Conservation (phyloP, 1,284 basidiomycete species). For the Moesziomyces parantarcticus region DNA sequence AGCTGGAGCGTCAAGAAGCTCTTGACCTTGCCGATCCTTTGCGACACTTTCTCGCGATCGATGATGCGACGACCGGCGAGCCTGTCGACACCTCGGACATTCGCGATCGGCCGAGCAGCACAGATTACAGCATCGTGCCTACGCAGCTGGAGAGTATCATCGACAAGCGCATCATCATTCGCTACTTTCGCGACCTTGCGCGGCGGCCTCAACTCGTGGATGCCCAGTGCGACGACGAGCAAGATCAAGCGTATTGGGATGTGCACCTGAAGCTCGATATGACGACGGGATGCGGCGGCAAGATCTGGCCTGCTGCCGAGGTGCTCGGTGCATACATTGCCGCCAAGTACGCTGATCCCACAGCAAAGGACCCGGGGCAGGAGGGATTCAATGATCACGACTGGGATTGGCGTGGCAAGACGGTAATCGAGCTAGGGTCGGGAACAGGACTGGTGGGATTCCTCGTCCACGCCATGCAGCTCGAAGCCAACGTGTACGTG, state of each 20-base stretch:
- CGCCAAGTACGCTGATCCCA: slow-evolving; percentile 21
- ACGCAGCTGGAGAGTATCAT: slow-evolving; percentile 73
- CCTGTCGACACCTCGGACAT: slow-evolving; percentile 2
- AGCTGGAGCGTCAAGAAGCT: slow-evolving; percentile 68
- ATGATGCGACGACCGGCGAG: slow-evolving; percentile 6
- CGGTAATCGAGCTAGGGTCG: slow-evolving; percentile 80
- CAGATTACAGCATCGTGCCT: slow-evolving; percentile 69
- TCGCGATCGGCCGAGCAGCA: slow-evolving; percentile 14
- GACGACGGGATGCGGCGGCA: slow-evolving; percentile 86
- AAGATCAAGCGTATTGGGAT: slow-evolving; percentile 50
- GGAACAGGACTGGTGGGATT: slow-evolving; percentile 92
- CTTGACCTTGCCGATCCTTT: slow-evolving; percentile 75
- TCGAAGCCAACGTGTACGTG: slow-evolving; percentile 73
- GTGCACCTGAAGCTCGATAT: slow-evolving; percentile 77
- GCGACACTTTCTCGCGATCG: slow-evolving; percentile 73
- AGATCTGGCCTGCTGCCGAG: slow-evolving; percentile 92
- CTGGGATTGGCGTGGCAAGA: slow-evolving; percentile 51
- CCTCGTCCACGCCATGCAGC: slow-evolving; percentile 77
- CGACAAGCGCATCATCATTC: slow-evolving; percentile 39
- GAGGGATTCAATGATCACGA: slow-evolving; percentile 10
- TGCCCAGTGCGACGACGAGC: background rate
- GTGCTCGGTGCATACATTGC: slow-evolving; percentile 71
- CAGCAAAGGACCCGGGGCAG: background rate
- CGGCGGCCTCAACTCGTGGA: slow-evolving; percentile 19
- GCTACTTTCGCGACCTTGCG: slow-evolving; percentile 44